A percentile compares a stretch with the other conserved stretches of the same genome.
These are phyloP conservation scores for Dissophora ornata DNA, from an alignment of 192 early-diverging fungal species.

Conservation along the genomic window DNA sequence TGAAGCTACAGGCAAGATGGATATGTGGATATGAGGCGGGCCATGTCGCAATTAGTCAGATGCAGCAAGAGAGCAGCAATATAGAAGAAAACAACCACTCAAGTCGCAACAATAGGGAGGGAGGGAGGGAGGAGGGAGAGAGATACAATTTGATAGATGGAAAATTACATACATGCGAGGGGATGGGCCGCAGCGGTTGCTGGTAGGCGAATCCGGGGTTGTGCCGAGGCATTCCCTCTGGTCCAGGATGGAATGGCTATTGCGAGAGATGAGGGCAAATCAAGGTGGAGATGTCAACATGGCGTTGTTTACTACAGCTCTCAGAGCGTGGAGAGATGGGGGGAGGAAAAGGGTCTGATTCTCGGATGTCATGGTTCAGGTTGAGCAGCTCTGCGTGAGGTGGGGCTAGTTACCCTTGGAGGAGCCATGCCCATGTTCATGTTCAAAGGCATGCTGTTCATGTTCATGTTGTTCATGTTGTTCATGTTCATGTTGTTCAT, in stretches of 20 bases:
- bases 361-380: too few relatives aligned
- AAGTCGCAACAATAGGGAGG: neutral
- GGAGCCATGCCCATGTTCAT: conserved; percentile 15
- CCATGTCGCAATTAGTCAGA: too few relatives aligned
- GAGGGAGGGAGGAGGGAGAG: too few relatives aligned
- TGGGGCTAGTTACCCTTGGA: conserved; percentile 8
- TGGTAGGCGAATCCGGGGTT: conserved; percentile 35
- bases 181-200: conserved; percentile 33
- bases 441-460: too few relatives aligned
- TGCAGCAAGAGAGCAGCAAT: neutral
- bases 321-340: too few relatives aligned
- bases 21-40: too few relatives aligned
- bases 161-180: conserved; percentile 35
- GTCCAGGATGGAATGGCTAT: conserved; percentile 26
- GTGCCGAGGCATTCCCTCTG: conserved; percentile 3
- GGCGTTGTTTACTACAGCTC: too few relatives aligned
- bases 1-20: conserved; percentile 25
- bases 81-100: neutral
- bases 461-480: conserved; percentile 9
- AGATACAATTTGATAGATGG: neutral
- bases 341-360: too few relatives aligned
- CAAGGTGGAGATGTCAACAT: neutral
- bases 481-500: conserved; percentile 12
- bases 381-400: neutral
- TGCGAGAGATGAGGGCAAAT: neutral